Base-by-base conservation (phyloP, 2,329 filamentous ascomycete species). In the Sordariomycetes sp. region DNA sequence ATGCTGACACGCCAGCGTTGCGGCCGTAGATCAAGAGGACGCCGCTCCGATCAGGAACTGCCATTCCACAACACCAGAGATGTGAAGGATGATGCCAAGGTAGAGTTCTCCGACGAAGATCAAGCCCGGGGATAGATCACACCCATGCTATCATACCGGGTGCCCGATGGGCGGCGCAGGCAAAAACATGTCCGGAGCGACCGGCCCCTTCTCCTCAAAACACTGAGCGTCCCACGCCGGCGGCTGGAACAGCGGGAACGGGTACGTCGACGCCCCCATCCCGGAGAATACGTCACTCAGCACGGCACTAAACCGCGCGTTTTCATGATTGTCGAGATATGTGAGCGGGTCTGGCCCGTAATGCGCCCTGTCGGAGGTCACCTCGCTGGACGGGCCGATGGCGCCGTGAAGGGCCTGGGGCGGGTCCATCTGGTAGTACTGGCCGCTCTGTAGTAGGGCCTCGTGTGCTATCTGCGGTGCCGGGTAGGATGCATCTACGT, bases 221-320 rank as follows among this genome's bases (percentile, higher is more conserved):
- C 20, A 57, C 18, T 50, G 40, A 18, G 43, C 25, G 25, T 57
- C 55, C 55, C 55, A 57, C 25, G 24, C 40, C n/a, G 50, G n/a
- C 43, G 55, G 55, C 50, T 57, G 55, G 28, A 57, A 48, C 32
- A 48, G 18, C 8, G 55, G 22, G 22, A 57, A 57, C 24, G 55
- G 18, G 22, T 12, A 51, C 16, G 18, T 62, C 43, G 65, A 54
- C 2, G 48, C 60, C 6, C 62, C 65, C 1, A 60, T 60, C 1
- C 65, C 64, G 1, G 65, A 62, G 53, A 67, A 66, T 40, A 67
- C 28, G 55, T 67, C 65, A 54, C 64, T 65, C 46, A 67, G 54
- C 11, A 66, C 59, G 35, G 57, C 55, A 24, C 61, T 61, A 3
- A 67, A 64, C 18, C 65, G 61, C 28, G 59, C 50, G 48, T 53